These are phyloP conservation scores for Brettanomyces custersianus DNA, from an alignment of 805 yeast species.

Conservation along the genomic window DNA sequence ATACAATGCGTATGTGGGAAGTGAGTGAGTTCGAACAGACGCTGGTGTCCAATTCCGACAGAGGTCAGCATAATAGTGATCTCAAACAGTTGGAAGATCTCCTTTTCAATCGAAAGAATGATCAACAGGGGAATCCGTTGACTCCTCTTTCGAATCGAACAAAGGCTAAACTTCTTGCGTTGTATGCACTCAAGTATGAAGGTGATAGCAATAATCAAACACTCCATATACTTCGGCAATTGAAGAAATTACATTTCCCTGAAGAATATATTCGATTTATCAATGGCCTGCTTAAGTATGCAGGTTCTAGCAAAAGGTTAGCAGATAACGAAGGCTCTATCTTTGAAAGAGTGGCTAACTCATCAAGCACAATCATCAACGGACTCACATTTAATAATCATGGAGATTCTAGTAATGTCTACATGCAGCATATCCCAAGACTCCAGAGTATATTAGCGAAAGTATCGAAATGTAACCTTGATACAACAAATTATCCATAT, in stretches of 20 bases:
- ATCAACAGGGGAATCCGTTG: conserved; percentile 12
- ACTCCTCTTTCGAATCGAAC: conserved; percentile 38
- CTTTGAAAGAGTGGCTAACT: conserved; percentile 17
- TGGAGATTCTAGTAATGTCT: conserved; percentile 54
- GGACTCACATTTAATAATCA: conserved; percentile 26
- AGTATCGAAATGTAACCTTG: conserved; percentile 32
- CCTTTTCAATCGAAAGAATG: conserved; percentile 27
- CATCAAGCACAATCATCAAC: conserved; percentile 21
- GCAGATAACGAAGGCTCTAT: conserved; percentile 26
- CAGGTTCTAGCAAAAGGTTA: conserved; percentile 36
- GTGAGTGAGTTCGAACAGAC: conserved; percentile 87
- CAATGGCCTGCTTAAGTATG: conserved; percentile 34
- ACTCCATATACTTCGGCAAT: conserved; percentile 26
- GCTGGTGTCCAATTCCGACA: conserved; percentile 52
- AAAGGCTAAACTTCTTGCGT: conserved; percentile 63
- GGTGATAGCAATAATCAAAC: conserved; percentile 36
- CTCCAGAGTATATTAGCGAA: conserved; percentile 40
- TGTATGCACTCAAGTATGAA: conserved; percentile 71
- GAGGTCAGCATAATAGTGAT: conserved; percentile 38
- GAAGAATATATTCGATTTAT: conserved; percentile 33
- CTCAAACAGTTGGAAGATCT: conserved; percentile 45
- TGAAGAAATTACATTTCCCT: conserved; percentile 28
- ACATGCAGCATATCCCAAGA: conserved; percentile 86
- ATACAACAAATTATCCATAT: conserved; percentile 18
- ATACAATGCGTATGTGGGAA: conserved; percentile 61